Evolutionary conservation across 306 rosid genomes (phyloP), one percentile per base, ranked within the genome.

Genomic region (Cicer chorassanicum): DNA sequence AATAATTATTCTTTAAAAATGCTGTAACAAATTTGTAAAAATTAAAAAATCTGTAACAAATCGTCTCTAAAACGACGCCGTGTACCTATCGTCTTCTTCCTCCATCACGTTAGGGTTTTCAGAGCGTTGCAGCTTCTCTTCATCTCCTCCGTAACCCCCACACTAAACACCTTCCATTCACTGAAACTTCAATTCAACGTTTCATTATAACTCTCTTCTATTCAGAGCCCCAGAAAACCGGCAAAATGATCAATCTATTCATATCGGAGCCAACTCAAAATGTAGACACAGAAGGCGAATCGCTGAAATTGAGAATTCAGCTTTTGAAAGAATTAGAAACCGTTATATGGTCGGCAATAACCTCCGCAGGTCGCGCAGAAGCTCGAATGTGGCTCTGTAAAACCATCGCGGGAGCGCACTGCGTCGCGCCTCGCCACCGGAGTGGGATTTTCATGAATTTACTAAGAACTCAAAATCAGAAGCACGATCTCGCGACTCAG

Each of bases 331-430:
- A 87, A 51, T 49, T 94, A 84, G 95, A 90, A 72, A 87, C 86
- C 29, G 78, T 83, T 65, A 73, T 94, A 21, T 80, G 89, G 90
- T 82, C 89, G 1, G 14, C 86, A 15, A 73, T 88, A 82, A 65
- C 65, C 60, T 84, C 89, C 5, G 84, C 85, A 43, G 88, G 88
- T 70, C 93, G 90, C 21, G 79, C 90, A 4, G 97, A 94, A 79
- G 87, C 91, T 67, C 87, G 95, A 38, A 72, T 89, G 45, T 94
- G 98, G 97, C 96, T 94, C 63, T 86, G 91, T 75, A 88, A 81
- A 54, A 75, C 90, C 6, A 80, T 94, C 36, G 84, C 90, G 4
- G 81, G 87, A 34, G 66, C 90, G 73, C 73, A 65, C 64, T 82
- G 86, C 16, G 69, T 94, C 41, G 44, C 74, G 61, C 65, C 81